Base-by-base conservation (phyloP, 1,139 yeast species). In the Scheffersomyces illinoinensis region DNA sequence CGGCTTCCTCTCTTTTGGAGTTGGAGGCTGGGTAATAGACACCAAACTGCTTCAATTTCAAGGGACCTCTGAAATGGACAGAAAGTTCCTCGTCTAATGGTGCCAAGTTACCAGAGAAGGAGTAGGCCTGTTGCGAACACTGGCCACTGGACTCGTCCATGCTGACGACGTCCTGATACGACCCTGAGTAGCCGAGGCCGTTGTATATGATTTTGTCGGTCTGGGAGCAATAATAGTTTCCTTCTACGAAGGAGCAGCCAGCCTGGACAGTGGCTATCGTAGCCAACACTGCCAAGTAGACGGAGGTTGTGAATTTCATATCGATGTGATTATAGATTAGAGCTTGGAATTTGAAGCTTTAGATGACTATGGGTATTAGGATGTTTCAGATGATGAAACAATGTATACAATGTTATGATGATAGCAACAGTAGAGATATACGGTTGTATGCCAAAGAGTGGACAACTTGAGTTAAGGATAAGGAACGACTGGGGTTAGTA, bases 51-150 rank as follows among this genome's bases (percentile, higher is more conserved):
- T 77, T 77, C 68, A 88, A 79, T 61, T 77, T 77, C 62, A 89
- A 71, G 23, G 96, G 96, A 64, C 96, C 96, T 79, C 96, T 86
- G 74, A 89, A 84, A 72, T 90, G 96, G 47, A 89, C 91, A n/a
- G 93, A 87, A 57, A 90, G 76, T 67, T 87, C 91, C 64, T 85
- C 88, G 63, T 88, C 79, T 58, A 89, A 74, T 18, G 96, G 96
- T 54, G 93, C 78, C 73, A 87, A 84, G 58, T 82, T 73, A 51
- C 95, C 95, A 20, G 80, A 73, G 71, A 89, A 88, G 56, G 81
- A 68, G 47, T 75, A 66, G 55, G 80, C 68, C 62, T 76, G 76
- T 71, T 90, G 88, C 19, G 84, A 64, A 77, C 95, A 89, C 19
- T 74, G 62, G 47, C 85, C 86, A 43, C 77, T 64, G 52, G 74